Evolutionary conservation across 2,329 filamentous ascomycete species (phyloP), one percentile per base, ranked within the genome.

Genomic region (Trichoderma sp.): DNA sequence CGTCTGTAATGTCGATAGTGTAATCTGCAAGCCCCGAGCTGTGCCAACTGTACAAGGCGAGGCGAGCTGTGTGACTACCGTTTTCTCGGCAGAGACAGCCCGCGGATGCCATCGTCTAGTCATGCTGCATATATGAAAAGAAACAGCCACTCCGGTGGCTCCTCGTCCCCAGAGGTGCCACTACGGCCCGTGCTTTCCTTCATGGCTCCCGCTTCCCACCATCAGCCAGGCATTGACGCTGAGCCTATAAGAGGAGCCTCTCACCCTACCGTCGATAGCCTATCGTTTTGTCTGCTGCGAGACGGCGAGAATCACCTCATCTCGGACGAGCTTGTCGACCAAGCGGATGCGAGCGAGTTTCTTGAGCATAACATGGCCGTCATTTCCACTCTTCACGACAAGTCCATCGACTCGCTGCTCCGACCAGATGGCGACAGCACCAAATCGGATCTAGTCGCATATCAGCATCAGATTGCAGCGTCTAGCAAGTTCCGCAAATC

Each of bases 1-100:
- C 7, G 9, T 25, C 9, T 13, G n/a, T 29, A 25, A 42, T 22
- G 9, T 7, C n/a, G 3, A 32, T 54, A 64, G 60, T 64, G 60
- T 56, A 64, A 64, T 34, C 27, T 64, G 12, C 60, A 64, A 42
- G 60, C 60, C n/a, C 60, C 60, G 29, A 64, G 60, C 13, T 64
- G 60, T 42, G 35, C 48, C 60, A 64, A 64, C 50, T 64, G 60
- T 2, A 64, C 60, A 8, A 64, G 60, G 50, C 35, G 60, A 34
- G 60, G 60, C 50, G 60, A 64, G 27, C 48, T 64, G 13, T 64
- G 60, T 50, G 60, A 64, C 60, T 64, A 64, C 32, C 50, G 48
- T 3, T 56, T 42, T 32, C 60, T 64, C 50, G 60, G 60, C 35
- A 45, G 35, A 32, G 35, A 64, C 48, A 53, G 50, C 60, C 50